Evolutionary conservation across 2,329 filamentous ascomycete species (phyloP), one percentile per base, ranked within the genome.

Genomic region (Apiospora hydei): DNA sequence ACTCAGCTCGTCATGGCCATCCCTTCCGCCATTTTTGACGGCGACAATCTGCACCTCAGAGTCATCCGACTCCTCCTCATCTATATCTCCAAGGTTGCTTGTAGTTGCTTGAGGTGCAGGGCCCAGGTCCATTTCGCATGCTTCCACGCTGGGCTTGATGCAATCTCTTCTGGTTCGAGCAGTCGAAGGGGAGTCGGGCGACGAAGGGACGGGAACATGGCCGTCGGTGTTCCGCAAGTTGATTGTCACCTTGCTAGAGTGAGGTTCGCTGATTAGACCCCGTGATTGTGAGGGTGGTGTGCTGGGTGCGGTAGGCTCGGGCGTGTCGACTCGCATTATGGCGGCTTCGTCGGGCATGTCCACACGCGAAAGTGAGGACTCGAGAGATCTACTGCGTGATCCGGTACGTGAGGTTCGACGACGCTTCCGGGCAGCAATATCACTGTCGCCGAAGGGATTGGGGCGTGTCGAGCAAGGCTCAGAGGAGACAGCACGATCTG

Each of bases 381-480:
- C 86, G 76, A 85, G 81, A 26, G 89, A 90, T 72, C 82, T 82
- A 77, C 87, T 88, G 72, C 86, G 85, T 38, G 89, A 91, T 72
- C 83, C 85, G 71, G 86, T 86, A 69, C 85, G 82, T 18, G 89
- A 91, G 43, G 89, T 90, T 76, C 90, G 87, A 74, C 88, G 89
- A 70, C 90, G 88, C 81, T 92, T 92, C 75, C 90, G 85, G 71
- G 89, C 85, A 57, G 86, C 84, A 67, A 82, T 47, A 34, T 70
- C 69, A 75, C 89, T 87, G 81, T 91, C 89, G 82, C 90, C 86
- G 80, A 91, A 92, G 53, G 90, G 90, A 75, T 92, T 91, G 70
- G 88, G 88, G 74, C 90, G 87, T 76, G 87, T 89, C 77, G 89
- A 88, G 81, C 86, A 86, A 80, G 88, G 87, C 84, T 92, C 90